Evolutionary conservation across 495 filamentous ascomycete species (phyloP), one percentile per base, ranked within the genome.

Genomic region (Letharia lupina): DNA sequence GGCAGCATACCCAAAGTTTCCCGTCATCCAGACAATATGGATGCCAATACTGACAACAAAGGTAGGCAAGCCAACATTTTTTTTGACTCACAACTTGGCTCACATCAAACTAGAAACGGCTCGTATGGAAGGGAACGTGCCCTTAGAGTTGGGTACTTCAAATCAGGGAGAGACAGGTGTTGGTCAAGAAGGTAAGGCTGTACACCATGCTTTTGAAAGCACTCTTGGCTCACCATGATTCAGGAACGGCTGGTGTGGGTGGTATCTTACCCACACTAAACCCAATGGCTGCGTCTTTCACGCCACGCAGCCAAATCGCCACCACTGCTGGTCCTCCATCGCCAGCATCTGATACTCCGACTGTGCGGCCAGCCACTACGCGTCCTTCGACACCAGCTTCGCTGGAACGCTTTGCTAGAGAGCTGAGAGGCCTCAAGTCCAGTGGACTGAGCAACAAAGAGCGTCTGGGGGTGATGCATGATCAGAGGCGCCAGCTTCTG

Each of bases 401-500:
- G 1, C 52, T 56, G 12, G 28, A 56, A 4, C 52, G 31, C 28
- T 56, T 56, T 13, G 52, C 52, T 11, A 33, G 52, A 8, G 31
- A 56, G 23, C 15, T 56, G 13, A 31, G 5, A 8, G 52, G 35
- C 31, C 52, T 56, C 52, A 33, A 56, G 52, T 56, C 52, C 52
- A 18, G 0, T 13, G 13, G 28, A 8, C 52, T 35, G 52, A 35
- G 52, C 31, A 35, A 8, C 15, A 15, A 13, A 13, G 6, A 56
- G 52, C 52, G 31, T 18, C 31, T 56, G 52, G 52, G 11, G 10
- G 6, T 6, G 15, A 33, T 56, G 28, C 31, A 56, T 13, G 52
- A 56, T 4, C 52, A 56, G 52, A 33, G 52, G 52, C 52, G 52
- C 13, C 52, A 56, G 52, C 52, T 56, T 16, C 52, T 56, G 52